Conservation (phyloP, 1,284 basidiomycete species). For the Rhodotorula sp. region DNA sequence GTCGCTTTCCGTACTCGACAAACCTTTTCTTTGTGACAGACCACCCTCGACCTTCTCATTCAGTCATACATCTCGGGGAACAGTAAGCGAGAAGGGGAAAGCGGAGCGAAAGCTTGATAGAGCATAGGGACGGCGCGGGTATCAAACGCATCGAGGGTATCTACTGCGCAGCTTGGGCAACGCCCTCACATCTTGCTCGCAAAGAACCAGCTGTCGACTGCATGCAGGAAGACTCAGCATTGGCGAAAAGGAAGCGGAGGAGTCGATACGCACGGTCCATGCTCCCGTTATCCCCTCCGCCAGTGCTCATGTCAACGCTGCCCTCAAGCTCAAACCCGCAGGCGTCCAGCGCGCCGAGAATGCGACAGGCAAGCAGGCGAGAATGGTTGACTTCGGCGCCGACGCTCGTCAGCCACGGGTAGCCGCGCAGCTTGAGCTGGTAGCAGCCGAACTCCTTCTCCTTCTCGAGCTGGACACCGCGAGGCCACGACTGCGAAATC, state of each 20-base stretch:
- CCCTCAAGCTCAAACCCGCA: not conserved
- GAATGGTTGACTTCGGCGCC: not conserved
- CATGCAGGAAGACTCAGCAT: not conserved
- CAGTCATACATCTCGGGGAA: too few relatives aligned
- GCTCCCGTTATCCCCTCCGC: not conserved
- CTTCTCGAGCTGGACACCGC: not conserved
- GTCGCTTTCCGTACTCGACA: too few relatives aligned
- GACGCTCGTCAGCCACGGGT: not conserved
- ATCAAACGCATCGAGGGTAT: too few relatives aligned
- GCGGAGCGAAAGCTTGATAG: too few relatives aligned
- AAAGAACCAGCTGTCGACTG: conserved; percentile 9
- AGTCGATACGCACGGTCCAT: not conserved
- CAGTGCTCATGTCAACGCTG: not conserved
- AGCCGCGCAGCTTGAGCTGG: conserved; percentile 1
- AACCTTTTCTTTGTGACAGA: too few relatives aligned
- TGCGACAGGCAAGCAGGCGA: not conserved
- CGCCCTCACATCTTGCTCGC: not conserved
- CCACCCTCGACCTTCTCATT: too few relatives aligned
- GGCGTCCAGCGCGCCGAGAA: not conserved
- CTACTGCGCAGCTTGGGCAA: not conserved
- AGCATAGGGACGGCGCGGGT: too few relatives aligned
- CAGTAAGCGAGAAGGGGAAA: too few relatives aligned
- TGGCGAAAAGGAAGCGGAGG: not conserved
- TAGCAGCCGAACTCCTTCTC: not conserved
- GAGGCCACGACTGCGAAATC: not conserved